Base-by-base conservation (phyloP, 2,329 filamentous ascomycete species). In the Helminthosporium solani region DNA sequence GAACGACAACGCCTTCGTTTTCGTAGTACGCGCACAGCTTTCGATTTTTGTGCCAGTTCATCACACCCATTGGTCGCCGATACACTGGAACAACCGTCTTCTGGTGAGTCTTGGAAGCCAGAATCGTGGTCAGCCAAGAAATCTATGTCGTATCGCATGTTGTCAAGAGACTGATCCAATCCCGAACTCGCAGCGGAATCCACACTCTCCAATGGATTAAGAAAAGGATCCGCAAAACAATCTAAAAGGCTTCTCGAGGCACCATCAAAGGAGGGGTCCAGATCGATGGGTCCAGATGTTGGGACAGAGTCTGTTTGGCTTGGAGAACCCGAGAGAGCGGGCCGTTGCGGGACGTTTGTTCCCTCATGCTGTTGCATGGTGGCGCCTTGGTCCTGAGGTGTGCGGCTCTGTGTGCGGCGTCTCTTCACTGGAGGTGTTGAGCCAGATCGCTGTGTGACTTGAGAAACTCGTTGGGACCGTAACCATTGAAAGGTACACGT, bases 401-500 rank as follows among this genome's bases (percentile, higher is more conserved):
- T 20, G 35, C 47, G 42, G 35, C 57, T 62, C 43, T 56, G 49
- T 21, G 57, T 68, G 8, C 64, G 61, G 33, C 64, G 63, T 48
- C 60, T 58, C 53, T 68, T 68, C 35, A 56, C 36, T 30, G 59
- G 54, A 14, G 62, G 61, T 30, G 48, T 39, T 18, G 56, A 30
- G 30, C 14, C 28, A 5, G n/a, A 18, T 36, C 49, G 56, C 33
- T 58, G 53, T 35, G 58, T 49, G 31, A 63, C 64, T 47, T 67
- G 64, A 35, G 42, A 52, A 7, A 67, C 53, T 14, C 66, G 61
- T 31, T 68, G 66, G 28, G 64, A 68, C 9, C 65, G 62, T 21
- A 75, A 61, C 71, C 73, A 75, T 40, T 74, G 68, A 47, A 75
- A 74, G 0, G 73, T 75, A 49, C 73, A 75, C 12, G 57, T 64